Conservation (phyloP, 2,329 filamentous ascomycete genomes). For the Colletotrichum agaves region DNA sequence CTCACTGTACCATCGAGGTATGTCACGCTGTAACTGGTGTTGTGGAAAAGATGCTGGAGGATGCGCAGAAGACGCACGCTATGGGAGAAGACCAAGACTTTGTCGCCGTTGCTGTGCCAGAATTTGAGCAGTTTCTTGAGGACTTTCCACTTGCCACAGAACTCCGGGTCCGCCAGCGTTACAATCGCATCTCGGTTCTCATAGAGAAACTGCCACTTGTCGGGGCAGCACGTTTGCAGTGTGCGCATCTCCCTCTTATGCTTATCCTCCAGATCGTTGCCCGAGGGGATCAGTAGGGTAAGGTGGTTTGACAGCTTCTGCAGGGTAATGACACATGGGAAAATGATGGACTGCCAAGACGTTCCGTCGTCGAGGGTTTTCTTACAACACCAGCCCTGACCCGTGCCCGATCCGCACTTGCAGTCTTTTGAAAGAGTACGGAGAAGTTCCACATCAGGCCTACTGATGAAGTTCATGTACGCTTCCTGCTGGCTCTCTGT, state of each 20-base stretch:
- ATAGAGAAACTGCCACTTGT: conserved; percentile 80
- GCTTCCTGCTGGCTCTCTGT: conserved; percentile 83
- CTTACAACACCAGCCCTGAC: conserved; percentile 85
- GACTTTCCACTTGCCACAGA: conserved; percentile 97
- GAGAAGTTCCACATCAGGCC: conserved; percentile 76
- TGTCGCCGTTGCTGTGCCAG: conserved; percentile 91
- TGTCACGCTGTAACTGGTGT: conserved; percentile 89
- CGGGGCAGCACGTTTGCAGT: conserved; percentile 79
- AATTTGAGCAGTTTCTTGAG: conserved; percentile 86
- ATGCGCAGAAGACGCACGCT: conserved; percentile 88
- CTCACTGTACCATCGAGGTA: conserved; percentile 88
- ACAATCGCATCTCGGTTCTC: conserved; percentile 80
- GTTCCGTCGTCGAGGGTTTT: conserved; percentile 67
- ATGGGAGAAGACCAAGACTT: conserved; percentile 95
- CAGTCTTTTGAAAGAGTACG: conserved; percentile 75
- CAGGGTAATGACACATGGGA: conserved; percentile 83
- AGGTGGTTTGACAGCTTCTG: conserved; percentile 94
- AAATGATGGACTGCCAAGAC: conserved; percentile 81
- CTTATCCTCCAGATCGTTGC: conserved; percentile 71
- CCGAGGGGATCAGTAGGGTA: conserved; percentile 81
- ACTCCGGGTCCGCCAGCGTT: conserved; percentile 86
- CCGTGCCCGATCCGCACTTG: conserved; percentile 74
- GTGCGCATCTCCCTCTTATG: conserved; percentile 81
- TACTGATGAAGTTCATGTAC: conserved; percentile 84
- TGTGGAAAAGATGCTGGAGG: conserved; percentile 84